Percentiles rank a stretch among this genome's conserved stretches.
Conservation (phyloP, 129 eudicot genomes). For the Apium graveolens region DNA sequence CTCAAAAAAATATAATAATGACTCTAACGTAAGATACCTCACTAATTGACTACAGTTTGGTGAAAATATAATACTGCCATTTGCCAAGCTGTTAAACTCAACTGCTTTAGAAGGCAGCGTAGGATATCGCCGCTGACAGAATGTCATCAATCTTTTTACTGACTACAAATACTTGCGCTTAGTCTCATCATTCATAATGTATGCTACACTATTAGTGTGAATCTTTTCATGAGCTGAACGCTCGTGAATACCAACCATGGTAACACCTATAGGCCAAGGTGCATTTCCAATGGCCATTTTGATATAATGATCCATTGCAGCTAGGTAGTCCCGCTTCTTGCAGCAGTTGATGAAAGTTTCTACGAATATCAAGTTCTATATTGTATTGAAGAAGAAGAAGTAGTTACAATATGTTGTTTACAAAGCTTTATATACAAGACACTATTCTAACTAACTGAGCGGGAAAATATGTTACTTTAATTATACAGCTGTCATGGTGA, state of each 20-base stretch:
- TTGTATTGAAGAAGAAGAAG: no score
- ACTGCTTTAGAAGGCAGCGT: conserved; percentile 65
- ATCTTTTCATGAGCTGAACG: conserved; percentile 99
- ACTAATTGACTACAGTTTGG: no score
- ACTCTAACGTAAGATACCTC: no score
- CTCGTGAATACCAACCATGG: conserved; percentile 99
- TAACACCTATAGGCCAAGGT: conserved; percentile 99
- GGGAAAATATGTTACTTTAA: no score
- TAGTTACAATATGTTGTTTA: no score
- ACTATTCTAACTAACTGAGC: no score
- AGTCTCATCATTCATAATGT: conserved; percentile 95
- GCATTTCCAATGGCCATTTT: conserved; percentile 94
- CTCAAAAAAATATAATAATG: no score
- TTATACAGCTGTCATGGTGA: no score
- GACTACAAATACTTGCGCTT: conserved; percentile 92
- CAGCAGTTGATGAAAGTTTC: conserved; percentile 84
- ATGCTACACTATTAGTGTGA: conserved; percentile 95
- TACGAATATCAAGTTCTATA: no score
- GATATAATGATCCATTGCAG: conserved; percentile 94
- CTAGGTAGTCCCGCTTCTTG: conserved; percentile 70
- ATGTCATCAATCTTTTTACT: conserved; percentile 82
- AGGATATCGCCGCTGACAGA: conserved; percentile 91
- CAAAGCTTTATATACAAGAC: no score
- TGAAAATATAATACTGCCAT: no score
- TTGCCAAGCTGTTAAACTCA: conserved; percentile 62